phyloP scores from a whole-genome alignment of 208 protist species.

The Trypanosoma platydactyli region DNA sequence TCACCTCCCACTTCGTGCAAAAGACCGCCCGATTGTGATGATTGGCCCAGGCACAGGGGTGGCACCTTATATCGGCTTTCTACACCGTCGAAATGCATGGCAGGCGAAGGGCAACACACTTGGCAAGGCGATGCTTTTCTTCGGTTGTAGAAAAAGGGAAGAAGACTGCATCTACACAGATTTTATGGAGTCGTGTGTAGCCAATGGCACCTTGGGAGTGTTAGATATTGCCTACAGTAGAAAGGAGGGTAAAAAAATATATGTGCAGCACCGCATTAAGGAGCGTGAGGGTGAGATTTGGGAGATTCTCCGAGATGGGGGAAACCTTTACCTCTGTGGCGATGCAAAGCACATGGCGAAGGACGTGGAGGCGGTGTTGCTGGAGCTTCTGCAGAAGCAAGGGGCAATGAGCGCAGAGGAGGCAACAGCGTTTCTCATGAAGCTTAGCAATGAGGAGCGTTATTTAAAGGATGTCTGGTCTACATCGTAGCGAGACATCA shows the following conservation, averaged over 20 bases:
- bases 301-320: slow-evolving; percentile 63
- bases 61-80: slow-evolving; percentile 94
- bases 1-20: slow-evolving; percentile 78
- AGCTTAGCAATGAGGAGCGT: slow-evolving; percentile 56
- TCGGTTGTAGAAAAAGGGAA: slow-evolving; percentile 78
- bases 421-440: slow-evolving; percentile 55
- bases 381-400: slow-evolving; percentile 50
- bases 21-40: slow-evolving; percentile 90
- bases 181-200: slow-evolving; percentile 60
- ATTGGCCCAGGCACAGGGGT: slow-evolving; percentile 96
- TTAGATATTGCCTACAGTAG: slow-evolving; percentile 86
- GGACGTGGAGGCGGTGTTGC: slow-evolving; percentile 79
- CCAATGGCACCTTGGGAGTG: slow-evolving; percentile 58
- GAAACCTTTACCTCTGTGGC: slow-evolving; percentile 91
- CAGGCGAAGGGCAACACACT: slow-evolving; percentile 67
- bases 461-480: slow-evolving; percentile 90
- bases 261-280: slow-evolving; percentile 90
- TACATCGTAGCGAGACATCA: slow-evolving; percentile 34
- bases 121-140: slow-evolving; percentile 85
- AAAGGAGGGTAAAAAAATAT: slow-evolving; percentile 79
- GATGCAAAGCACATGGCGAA: slow-evolving; percentile 92
- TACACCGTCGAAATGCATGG: slow-evolving; percentile 87
- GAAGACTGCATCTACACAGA: slow-evolving; percentile 88
- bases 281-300: slow-evolving; percentile 61
- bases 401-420: slow-evolving; percentile 44